Evolutionary conservation across 2,329 filamentous ascomycete species (phyloP).

Genomic region (Fusarium sp.): DNA sequence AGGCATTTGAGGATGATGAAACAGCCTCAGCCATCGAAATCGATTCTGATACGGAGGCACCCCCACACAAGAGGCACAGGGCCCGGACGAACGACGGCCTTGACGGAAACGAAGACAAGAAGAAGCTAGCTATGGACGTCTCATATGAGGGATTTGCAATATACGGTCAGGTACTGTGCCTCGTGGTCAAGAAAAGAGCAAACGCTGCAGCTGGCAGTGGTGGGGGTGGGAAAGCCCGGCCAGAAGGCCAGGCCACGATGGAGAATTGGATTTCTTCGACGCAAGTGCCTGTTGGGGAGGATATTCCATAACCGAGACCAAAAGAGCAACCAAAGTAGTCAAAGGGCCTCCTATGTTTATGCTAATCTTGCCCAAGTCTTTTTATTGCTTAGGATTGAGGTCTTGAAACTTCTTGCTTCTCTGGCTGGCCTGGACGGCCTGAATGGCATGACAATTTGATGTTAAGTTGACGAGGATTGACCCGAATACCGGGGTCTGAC

Average conservation of each 20-base stretch:
- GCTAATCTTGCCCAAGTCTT: neutral
- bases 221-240: constrained; percentile 29
- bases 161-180: constrained; percentile 89
- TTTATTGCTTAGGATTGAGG: neutral
- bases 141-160: constrained; percentile 96
- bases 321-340: neutral
- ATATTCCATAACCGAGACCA: constrained; percentile 39
- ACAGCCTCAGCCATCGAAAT: constrained; percentile 49
- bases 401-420: neutral
- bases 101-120: constrained; percentile 75
- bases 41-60: constrained; percentile 52
- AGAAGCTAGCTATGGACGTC: constrained; percentile 87
- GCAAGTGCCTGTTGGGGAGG: constrained; percentile 64
- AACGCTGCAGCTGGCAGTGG: constrained; percentile 44
- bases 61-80: constrained; percentile 57
- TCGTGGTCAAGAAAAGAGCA: constrained; percentile 80
- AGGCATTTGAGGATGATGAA: constrained; percentile 48
- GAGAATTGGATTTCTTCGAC: constrained; percentile 86
- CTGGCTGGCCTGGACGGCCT: constrained; percentile 1
- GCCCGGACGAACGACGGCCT: constrained; percentile 44
- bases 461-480: constrained; percentile 9
- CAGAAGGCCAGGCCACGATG: constrained; percentile 74
- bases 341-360: too few relatives aligned
- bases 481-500: constrained; percentile 17
- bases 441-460: constrained; percentile 27